Evolutionary conservation across 331 rosid species (phyloP), one percentile per base, ranked within the genome.

Genomic region (Cydonia oblonga): DNA sequence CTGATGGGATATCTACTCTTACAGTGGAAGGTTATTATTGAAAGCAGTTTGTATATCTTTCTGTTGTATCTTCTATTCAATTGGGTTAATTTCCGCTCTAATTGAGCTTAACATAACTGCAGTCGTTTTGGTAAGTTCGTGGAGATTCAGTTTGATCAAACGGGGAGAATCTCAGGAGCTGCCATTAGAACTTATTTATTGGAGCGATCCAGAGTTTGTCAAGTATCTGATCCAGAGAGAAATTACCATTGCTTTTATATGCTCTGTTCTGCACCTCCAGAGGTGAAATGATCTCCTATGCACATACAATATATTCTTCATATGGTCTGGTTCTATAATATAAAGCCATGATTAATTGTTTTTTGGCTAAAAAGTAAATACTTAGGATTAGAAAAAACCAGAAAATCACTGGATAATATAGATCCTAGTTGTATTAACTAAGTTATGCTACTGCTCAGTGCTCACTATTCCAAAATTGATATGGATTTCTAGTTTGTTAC

Each of bases 101-200:
- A 70, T 75, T 70, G 73, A 75, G 42, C 71, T 68, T 42, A 33
- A 67, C 82, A 72, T 78, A 81, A 76, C 32, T 87, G 86, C 96
- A 92, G 98, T 81, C 98, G 98, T 69, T 92, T 92, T 81, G 98
- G 98, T 80, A 92, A 92, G 89, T 92, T 92, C 67, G 98, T 92
- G 86, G 98, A 92, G 96, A 80, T 92, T 84, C 98, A 92, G 84
- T 92, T 92, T 82, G 86, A 92, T 79, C 79, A 70, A 28, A 76
- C 70, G 72, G 90, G 90, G 74, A 92, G 95, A 88, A 92, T 92
- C 73, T 92, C 98, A 56, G 98, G 98, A 81, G 98, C 98, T 85
- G 98, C 98, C 30, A 92, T 92, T 79, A 85, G 92, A 85, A 90
- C 96, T 35, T 92, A 92, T 85, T 88, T 92, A 75, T 76, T 92